These are phyloP conservation scores for Saccharomyces hybrid DNA, from an alignment of 1,139 yeast genomes.

Conservation along the genomic window DNA sequence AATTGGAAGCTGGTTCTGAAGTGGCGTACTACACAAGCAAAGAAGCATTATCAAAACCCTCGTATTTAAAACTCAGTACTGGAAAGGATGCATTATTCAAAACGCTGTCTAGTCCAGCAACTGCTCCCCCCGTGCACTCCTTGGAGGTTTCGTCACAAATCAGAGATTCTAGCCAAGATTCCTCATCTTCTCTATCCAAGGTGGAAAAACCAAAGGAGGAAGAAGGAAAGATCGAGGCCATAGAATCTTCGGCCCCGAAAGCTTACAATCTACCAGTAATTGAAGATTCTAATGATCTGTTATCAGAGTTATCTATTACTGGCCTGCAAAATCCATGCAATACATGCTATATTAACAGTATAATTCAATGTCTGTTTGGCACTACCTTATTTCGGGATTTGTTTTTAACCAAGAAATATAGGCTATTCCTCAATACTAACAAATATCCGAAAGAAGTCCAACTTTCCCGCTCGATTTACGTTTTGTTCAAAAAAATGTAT, in stretches of 20 bases:
- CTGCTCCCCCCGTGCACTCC: neutral
- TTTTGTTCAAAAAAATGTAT: slow-evolving; percentile 38
- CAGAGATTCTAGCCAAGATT: neutral
- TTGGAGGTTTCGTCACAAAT: neutral
- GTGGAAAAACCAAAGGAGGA: neutral
- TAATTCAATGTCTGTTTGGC: slow-evolving; percentile 54
- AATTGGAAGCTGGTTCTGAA: neutral
- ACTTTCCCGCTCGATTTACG: slow-evolving; percentile 40
- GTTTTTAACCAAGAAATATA: slow-evolving; percentile 37
- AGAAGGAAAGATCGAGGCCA: neutral
- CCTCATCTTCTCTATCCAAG: neutral
- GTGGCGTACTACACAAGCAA: neutral
- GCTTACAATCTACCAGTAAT: neutral
- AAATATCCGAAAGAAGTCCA: slow-evolving; percentile 27
- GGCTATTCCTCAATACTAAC: slow-evolving; percentile 33
- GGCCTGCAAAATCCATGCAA: slow-evolving; percentile 61
- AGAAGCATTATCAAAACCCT: neutral
- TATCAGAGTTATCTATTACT: slow-evolving; percentile 38
- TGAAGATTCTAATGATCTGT: neutral
- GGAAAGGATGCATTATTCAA: neutral
- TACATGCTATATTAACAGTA: slow-evolving; percentile 62
- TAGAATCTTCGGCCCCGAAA: neutral
- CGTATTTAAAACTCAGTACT: neutral
- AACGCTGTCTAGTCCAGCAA: neutral
- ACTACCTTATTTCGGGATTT: slow-evolving; percentile 37